These are phyloP conservation scores for Pyrenochaeta sp. DNA, from an alignment of 2,329 filamentous ascomycete species.

Conservation along the genomic window DNA sequence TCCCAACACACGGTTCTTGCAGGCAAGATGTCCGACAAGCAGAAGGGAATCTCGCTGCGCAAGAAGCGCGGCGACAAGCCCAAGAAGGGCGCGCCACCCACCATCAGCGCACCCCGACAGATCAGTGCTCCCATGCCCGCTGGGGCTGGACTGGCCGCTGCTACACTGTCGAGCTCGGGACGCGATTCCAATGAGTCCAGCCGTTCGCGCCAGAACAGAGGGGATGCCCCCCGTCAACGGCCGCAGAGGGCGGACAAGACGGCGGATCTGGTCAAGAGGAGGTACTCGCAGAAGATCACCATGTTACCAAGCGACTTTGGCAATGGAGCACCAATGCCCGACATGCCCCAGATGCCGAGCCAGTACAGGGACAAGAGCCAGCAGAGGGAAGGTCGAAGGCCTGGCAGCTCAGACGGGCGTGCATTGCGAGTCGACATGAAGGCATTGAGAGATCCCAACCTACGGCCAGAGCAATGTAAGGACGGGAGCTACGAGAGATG, in stretches of 20 bases:
- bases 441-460: slow-evolving; percentile 78
- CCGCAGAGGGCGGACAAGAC: slow-evolving; percentile 60
- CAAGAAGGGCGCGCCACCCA: slow-evolving; percentile 58
- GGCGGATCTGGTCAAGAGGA: slow-evolving; percentile 86
- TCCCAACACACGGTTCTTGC: slow-evolving; percentile 8
- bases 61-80: slow-evolving; percentile 65
- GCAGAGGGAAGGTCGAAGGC: slow-evolving; percentile 55
- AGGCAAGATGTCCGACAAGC: slow-evolving; percentile 57
- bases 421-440: slow-evolving; percentile 77
- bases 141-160: slow-evolving; percentile 31
- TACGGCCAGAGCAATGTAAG: slow-evolving; percentile 81
- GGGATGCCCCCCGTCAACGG: slow-evolving; percentile 46
- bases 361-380: slow-evolving; percentile 63
- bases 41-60: slow-evolving; percentile 67
- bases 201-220: slow-evolving; percentile 41
- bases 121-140: slow-evolving; percentile 55
- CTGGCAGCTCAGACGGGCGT: slow-evolving; percentile 58
- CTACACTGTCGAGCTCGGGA: slow-evolving; percentile 44
- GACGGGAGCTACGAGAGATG: slow-evolving; percentile 10
- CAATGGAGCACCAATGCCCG: slow-evolving; percentile 69
- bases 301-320: slow-evolving; percentile 75
- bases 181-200: slow-evolving; percentile 48
- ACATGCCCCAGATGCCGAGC: slow-evolving; percentile 66
- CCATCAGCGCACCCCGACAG: slow-evolving; percentile 63
- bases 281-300: slow-evolving; percentile 94